Conservation (phyloP, 2,329 filamentous ascomycete species). For the Lachnellula arida region DNA sequence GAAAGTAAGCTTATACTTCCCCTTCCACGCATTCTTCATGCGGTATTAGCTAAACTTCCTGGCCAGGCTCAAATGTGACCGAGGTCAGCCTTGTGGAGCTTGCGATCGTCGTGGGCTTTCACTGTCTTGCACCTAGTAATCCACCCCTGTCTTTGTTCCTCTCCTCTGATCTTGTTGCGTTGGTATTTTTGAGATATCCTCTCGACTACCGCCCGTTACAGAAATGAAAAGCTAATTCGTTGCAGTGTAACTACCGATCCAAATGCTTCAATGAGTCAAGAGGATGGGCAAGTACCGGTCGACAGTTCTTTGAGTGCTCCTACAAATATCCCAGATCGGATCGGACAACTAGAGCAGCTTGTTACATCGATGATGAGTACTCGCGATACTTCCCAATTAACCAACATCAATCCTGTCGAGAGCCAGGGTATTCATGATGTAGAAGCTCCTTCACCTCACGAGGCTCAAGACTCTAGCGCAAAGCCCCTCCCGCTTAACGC, state of each 20-base stretch:
- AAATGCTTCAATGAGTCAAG: no score
- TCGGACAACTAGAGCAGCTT: neutral
- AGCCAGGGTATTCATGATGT: neutral
- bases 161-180: no score
- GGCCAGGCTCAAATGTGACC: neutral
- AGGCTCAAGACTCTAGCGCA: conserved; percentile 18
- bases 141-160: no score
- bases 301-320: neutral
- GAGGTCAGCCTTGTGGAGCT: neutral
- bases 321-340: neutral
- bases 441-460: conserved; percentile 1
- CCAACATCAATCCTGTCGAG: neutral
- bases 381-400: neutral
- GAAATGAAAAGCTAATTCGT: no score
- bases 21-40: neutral
- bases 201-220: no score
- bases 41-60: neutral
- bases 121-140: neutral
- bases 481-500: conserved; percentile 24
- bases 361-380: neutral
- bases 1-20: neutral
- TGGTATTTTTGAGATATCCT: no score
- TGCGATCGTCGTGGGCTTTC: neutral
- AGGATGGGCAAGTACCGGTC: neutral
- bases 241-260: no score